These are phyloP conservation scores for Coniferiporia weirii DNA, from an alignment of 1,284 basidiomycete species.

Conservation along the genomic window DNA sequence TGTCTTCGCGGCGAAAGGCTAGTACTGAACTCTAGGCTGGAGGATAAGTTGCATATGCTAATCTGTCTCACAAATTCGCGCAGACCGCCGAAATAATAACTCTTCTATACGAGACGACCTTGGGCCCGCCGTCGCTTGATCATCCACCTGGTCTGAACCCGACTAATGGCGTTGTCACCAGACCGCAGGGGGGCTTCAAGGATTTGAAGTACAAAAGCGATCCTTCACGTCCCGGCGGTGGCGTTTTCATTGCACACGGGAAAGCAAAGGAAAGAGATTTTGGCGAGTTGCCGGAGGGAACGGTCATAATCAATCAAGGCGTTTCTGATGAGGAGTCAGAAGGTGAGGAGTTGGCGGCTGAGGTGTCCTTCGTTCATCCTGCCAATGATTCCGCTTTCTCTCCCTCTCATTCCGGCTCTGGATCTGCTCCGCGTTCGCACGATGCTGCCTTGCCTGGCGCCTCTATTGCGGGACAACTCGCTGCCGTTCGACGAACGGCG, in stretches of 20 bases:
- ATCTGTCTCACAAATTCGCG: constrained; percentile 25
- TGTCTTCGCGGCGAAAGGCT: constrained; percentile 85
- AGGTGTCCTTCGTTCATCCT: constrained; percentile 25
- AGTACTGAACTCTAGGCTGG: constrained; percentile 28
- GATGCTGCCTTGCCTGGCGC: constrained; percentile 1
- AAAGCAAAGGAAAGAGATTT: constrained; percentile 43
- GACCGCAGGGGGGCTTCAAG: constrained; percentile 39
- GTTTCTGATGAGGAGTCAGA: constrained; percentile 42
- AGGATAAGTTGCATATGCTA: constrained; percentile 24
- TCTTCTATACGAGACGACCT: constrained; percentile 86
- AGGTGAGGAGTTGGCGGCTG: constrained; percentile 41
- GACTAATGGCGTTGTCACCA: constrained; percentile 62
- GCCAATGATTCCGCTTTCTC: constrained; percentile 25
- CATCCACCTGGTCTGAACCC: constrained; percentile 61
- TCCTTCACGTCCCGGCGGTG: constrained; percentile 72
- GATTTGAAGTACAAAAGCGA: constrained; percentile 70
- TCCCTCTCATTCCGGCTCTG: constrained; percentile 23
- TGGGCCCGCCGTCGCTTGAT: constrained; percentile 60
- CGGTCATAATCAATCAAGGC: constrained; percentile 43
- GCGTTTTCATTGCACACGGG: constrained; percentile 73
- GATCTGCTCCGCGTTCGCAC: constrained; percentile 4
- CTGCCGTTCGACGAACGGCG: constrained; percentile 19
- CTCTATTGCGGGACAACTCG: constrained; percentile 8
- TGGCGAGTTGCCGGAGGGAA: constrained; percentile 56
- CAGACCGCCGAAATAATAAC: constrained; percentile 91